phyloP scores from a whole-genome alignment of 495 filamentous ascomycete genomes.

The Penicillium goetzii region DNA sequence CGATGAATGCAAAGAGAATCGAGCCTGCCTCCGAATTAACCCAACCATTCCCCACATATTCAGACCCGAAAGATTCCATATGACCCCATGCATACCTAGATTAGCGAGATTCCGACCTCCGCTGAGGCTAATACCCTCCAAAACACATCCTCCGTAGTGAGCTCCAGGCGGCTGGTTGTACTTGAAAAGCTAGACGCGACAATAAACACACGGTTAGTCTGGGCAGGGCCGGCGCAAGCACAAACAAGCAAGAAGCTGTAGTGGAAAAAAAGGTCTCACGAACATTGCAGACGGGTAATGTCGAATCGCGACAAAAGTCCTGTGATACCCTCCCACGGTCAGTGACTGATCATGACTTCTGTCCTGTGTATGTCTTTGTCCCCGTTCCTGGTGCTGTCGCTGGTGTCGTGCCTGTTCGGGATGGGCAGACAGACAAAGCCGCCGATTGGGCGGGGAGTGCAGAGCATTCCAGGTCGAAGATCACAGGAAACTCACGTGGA shows the following conservation, averaged over 20 bases:
- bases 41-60: not conserved
- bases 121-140: conserved; percentile 73
- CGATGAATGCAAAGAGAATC: conserved; percentile 79
- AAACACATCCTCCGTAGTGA: conserved; percentile 66
- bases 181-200: conserved; percentile 52
- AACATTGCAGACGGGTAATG: conserved; percentile 96
- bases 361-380: not conserved
- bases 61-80: not conserved
- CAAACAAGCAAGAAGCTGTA: not conserved
- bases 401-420: not conserved
- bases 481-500: conserved; percentile 66
- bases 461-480: conserved; percentile 18
- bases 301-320: conserved; percentile 96
- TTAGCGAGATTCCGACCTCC: conserved; percentile 71
- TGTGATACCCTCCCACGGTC: conserved; percentile 42
- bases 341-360: conserved; percentile 13
- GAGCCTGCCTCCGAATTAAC: conserved; percentile 65
- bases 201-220: conserved; percentile 27
- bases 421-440: not conserved
- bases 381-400: not conserved
- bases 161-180: conserved; percentile 51
- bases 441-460: conserved; percentile 7
- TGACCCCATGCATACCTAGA: conserved; percentile 64
- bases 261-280: conserved; percentile 40
- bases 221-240: not conserved